phyloP scores from a whole-genome alignment of 1,284 basidiomycete species.

The Ceratobasidium sp. region DNA sequence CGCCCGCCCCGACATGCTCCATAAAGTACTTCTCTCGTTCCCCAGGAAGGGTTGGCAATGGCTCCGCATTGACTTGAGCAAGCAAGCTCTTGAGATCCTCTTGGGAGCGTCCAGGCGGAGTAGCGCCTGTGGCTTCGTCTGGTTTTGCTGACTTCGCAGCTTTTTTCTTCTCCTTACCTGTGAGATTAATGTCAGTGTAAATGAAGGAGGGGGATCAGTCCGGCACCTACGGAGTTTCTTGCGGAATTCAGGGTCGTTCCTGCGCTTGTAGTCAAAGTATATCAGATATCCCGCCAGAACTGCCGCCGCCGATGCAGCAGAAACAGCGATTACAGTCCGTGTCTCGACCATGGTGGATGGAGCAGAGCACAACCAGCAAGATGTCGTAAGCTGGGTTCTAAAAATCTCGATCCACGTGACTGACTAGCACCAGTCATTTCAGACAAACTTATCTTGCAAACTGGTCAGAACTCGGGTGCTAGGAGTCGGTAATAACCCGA shows the following conservation, averaged over 20 bases:
- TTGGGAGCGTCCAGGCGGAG: slow-evolving; percentile 44
- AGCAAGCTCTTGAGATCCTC: slow-evolving; percentile 68
- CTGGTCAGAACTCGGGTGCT: no score
- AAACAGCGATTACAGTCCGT: slow-evolving; percentile 59
- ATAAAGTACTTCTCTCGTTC: slow-evolving; percentile 91
- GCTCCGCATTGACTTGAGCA: slow-evolving; percentile 68
- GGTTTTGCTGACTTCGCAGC: slow-evolving; percentile 66
- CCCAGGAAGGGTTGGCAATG: slow-evolving; percentile 69
- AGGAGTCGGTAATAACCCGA: no score
- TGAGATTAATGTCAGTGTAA: not conserved
- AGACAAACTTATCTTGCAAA: no score
- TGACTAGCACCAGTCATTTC: slow-evolving; percentile 7
- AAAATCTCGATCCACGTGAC: slow-evolving; percentile 29
- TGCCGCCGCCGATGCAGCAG: slow-evolving; percentile 68
- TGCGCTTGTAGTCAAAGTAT: slow-evolving; percentile 95
- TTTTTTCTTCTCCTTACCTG: slow-evolving; percentile 92
- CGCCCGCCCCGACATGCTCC: slow-evolving; percentile 86
- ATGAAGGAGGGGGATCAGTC: not conserved
- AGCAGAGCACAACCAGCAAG: not conserved
- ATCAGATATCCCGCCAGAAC: slow-evolving; percentile 79
- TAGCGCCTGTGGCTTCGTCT: slow-evolving; percentile 52
- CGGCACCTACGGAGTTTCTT: slow-evolving; percentile 79
- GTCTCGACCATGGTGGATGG: slow-evolving; percentile 46
- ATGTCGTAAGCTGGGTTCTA: slow-evolving; percentile 18
- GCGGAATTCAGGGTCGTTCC: slow-evolving; percentile 88